Percentiles rank a stretch among this genome's conserved stretches.
Conservation (phyloP, 768 basidiomycete species). For the Collybiopsis luxurians region DNA sequence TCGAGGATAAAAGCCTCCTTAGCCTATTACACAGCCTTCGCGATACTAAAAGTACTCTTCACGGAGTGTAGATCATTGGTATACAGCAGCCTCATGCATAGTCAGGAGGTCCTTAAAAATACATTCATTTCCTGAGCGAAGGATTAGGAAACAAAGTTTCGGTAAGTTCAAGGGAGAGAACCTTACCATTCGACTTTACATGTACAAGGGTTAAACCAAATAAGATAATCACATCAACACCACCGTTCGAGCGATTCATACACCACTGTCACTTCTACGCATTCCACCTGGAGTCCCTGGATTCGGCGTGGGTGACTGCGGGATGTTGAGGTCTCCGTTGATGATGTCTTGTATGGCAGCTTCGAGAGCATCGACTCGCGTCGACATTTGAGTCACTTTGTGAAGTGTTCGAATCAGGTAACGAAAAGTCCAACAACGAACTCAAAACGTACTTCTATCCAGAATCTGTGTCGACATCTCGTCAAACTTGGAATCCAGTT, state of each 20-base stretch:
- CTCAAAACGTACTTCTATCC: constrained; percentile 62
- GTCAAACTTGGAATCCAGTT: constrained; percentile 88
- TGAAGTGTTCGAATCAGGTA: constrained; percentile 7
- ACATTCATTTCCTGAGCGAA: neutral
- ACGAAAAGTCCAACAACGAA: constrained; percentile 4
- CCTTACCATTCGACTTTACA: no score
- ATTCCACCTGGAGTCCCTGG: constrained; percentile 15
- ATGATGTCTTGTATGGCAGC: constrained; percentile 92
- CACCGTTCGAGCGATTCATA: neutral
- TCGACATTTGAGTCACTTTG: constrained; percentile 91
- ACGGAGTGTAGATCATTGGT: no score
- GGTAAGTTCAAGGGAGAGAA: neutral
- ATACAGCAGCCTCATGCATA: no score
- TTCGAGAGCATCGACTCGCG: constrained; percentile 86
- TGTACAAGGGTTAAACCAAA: no score
- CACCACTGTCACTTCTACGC: neutral
- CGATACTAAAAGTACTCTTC: no score
- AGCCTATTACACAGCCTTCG: no score
- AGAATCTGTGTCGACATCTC: constrained; percentile 91
- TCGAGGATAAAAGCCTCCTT: no score
- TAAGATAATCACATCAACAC: constrained; percentile 12
- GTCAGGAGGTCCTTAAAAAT: no score
- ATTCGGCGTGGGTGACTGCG: constrained; percentile 59
- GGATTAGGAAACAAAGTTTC: neutral
- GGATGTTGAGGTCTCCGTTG: constrained; percentile 64